Evolutionary conservation across 139 green algal species (phyloP), one percentile per base, ranked within the genome.

Genomic region (Closterium sp.): DNA sequence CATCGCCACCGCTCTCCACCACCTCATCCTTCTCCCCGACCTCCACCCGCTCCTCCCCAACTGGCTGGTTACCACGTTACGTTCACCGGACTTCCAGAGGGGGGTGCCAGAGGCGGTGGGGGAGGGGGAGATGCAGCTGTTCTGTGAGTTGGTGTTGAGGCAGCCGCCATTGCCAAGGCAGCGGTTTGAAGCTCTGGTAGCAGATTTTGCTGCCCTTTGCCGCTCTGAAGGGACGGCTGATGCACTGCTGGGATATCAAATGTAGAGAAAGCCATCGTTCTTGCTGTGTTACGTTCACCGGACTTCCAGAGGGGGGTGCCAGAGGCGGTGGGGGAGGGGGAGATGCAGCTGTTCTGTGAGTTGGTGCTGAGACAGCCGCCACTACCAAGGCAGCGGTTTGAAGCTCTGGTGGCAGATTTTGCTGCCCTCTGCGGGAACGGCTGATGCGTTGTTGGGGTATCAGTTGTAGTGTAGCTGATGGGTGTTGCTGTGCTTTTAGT

Each of bases 211-310:
- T 21, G 90, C 92, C 38, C 85, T 98, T 6, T 92, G 94, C 1
- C 92, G 97, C 0, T 93, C 96, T 2, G 96, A 97, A 87, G 95
- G 95, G n/a, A 95, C 90, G 10, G 86, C 38, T 1, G 97, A 98
- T 88, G 95, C 95, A n/a, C 91, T 98, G 93, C 91, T 97, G 27
- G 95, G 95, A 9, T 98, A 98, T 45, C 95, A 97, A 87, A 73
- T 97, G 90, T 97, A 32, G 30, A n/a, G n/a, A n/a, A n/a, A n/a
- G n/a, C n/a, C n/a, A n/a, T n/a, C n/a, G n/a, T n/a, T n/a, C n/a
- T n/a, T n/a, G n/a, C n/a, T n/a, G n/a, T n/a, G n/a, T n/a, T n/a
- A n/a, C n/a, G n/a, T n/a, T n/a, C n/a, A n/a, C n/a, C n/a, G n/a
- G n/a, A n/a, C n/a, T n/a, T n/a, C n/a, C n/a, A n/a, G n/a, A n/a